Percentiles rank a stretch among this genome's conserved stretches.
Evolutionary conservation across 148 eudicot genomes (phyloP).

Genomic region (Silene latifolia): DNA sequence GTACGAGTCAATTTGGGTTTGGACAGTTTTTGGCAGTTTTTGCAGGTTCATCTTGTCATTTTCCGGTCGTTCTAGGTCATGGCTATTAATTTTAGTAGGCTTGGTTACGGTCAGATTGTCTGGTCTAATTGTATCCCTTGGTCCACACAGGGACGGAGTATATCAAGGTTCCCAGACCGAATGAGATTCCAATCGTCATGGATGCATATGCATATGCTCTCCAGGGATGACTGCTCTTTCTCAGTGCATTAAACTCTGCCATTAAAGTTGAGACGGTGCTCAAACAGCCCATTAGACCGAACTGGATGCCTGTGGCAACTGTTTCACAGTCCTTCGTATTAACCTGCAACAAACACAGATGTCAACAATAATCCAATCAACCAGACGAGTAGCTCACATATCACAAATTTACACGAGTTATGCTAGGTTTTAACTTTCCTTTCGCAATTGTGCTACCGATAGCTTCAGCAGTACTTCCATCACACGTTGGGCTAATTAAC

Average conservation of each 20-base stretch:
- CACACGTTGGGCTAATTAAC: not conserved
- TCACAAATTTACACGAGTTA: not conserved
- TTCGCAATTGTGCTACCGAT: not conserved
- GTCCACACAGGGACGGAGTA: slow-evolving; percentile 76
- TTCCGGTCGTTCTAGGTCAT: not conserved
- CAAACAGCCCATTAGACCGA: slow-evolving; percentile 73
- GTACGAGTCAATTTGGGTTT: not conserved
- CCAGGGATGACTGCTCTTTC: slow-evolving; percentile 58
- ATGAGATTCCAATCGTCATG: slow-evolving; percentile 49
- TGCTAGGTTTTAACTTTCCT: not conserved
- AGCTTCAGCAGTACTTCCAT: not conserved
- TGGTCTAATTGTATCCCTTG: slow-evolving; percentile 34
- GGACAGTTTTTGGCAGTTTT: not conserved
- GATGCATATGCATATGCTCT: slow-evolving; percentile 73
- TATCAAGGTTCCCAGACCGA: slow-evolving; percentile 64
- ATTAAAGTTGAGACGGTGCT: slow-evolving; percentile 91
- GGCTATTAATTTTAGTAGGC: not conserved
- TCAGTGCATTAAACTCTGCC: slow-evolving; percentile 76
- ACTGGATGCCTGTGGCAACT: slow-evolving; percentile 58
- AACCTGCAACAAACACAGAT: slow-evolving; percentile 33
- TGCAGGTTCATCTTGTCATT: not conserved
- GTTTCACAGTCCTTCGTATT: slow-evolving; percentile 40
- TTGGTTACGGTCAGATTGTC: not conserved
- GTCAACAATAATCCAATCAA: not conserved
- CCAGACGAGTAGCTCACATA: not conserved